Evolutionary conservation across 1,139 yeast species (phyloP), one percentile per base, ranked within the genome.

Genomic region (Debaryomycetaceae sp.): DNA sequence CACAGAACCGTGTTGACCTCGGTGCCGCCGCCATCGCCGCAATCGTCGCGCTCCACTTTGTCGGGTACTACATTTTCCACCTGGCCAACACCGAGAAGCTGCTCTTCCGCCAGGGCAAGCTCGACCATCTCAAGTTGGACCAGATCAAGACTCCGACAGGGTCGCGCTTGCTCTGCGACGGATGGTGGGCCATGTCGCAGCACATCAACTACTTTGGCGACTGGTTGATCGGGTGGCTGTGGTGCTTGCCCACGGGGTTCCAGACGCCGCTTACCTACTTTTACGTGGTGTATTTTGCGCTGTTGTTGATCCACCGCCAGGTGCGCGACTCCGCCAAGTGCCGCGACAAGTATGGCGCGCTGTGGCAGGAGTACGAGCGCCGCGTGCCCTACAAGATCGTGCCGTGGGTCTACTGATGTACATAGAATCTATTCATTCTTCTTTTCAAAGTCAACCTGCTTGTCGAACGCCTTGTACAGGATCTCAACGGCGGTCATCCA

Each of bases 141-240:
- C 80, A 77, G 39, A 82, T 91, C 38, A 61, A 73, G 40, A 83
- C 96, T 1, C 64, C 70, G 19, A 76, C 84, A 10, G 95, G 95
- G 1, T 82, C 95, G 23, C 83, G 75, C 48, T 70, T 91, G 41
- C 64, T 91, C 32, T 73, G 78, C 35, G 93, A 86, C 46, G 96
- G 97, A 2, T 91, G 98, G 98, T 91, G 98, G 98, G 84, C 83
- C 3, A 57, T 68, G 24, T 79, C 95, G 5, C 95, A 95, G 45
- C 98, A 91, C 54, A 86, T 86, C 53, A 91, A 91, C 53, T 91
- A 91, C 58, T 71, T 89, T 40, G 98, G 98, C 23, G 98, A 91
- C 59, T 88, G 96, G 93, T 52, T 93, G 30, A 79, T 88, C 51
- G 88, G 96, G 0, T 71, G 85, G 65, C 78, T 95, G 26, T 89